phyloP scores from a whole-genome alignment of 2,329 filamentous ascomycete species.

The Fusarium papillatum region DNA sequence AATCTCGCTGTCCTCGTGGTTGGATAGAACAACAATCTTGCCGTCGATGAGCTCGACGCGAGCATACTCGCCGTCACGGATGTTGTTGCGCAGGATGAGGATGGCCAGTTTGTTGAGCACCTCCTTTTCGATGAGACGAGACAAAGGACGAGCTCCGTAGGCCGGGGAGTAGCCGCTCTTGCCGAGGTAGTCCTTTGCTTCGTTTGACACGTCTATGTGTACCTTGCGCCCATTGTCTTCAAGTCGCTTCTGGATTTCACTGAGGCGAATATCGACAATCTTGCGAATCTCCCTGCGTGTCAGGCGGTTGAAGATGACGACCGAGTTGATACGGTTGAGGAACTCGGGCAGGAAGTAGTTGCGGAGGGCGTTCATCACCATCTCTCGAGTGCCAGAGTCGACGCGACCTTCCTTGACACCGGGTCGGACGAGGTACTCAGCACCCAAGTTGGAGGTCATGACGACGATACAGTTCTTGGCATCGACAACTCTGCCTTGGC shows the following conservation, averaged over 20 bases:
- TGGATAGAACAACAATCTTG: slow-evolving; percentile 84
- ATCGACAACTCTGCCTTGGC: slow-evolving; percentile 94
- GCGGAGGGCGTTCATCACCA: slow-evolving; percentile 91
- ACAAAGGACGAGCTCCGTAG: slow-evolving; percentile 92
- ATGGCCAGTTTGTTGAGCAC: slow-evolving; percentile 95
- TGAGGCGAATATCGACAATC: slow-evolving; percentile 92
- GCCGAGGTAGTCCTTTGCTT: slow-evolving; percentile 94
- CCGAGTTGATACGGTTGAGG: slow-evolving; percentile 96
- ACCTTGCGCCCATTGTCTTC: slow-evolving; percentile 88
- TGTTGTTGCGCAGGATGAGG: slow-evolving; percentile 86
- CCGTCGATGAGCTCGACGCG: slow-evolving; percentile 84
- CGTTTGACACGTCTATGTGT: slow-evolving; percentile 82
- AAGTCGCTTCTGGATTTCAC: slow-evolving; percentile 94
- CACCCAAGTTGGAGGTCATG: slow-evolving; percentile 98
- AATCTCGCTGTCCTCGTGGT: slow-evolving; percentile 76
- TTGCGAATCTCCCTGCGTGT: slow-evolving; percentile 90
- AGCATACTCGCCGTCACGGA: slow-evolving; percentile 89
- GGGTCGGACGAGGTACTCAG: slow-evolving; percentile 90
- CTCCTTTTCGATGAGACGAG: slow-evolving; percentile 95
- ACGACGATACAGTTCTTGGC: slow-evolving; percentile 99
- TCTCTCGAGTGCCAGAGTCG: slow-evolving; percentile 85
- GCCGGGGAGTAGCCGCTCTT: slow-evolving; percentile 93
- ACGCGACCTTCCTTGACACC: slow-evolving; percentile 86
- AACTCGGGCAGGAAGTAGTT: slow-evolving; percentile 99
- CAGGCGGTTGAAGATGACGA: slow-evolving; percentile 98